Percentiles rank a stretch among this genome's conserved stretches.
These are phyloP conservation scores for Vigna trinervia DNA, from an alignment of 306 rosid genomes.

Conservation along the genomic window DNA sequence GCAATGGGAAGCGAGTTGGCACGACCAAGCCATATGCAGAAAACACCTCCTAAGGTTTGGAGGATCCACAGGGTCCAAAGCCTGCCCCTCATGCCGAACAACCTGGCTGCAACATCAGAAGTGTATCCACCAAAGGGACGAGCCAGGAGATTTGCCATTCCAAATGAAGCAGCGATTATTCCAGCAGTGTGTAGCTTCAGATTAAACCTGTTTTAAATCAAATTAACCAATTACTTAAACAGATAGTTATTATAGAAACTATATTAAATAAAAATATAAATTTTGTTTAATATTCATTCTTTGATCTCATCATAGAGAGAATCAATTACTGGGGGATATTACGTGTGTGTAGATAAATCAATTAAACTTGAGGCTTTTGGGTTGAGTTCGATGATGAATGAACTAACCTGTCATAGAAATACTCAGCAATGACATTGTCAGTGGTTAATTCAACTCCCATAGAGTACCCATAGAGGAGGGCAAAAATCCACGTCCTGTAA, in stretches of 20 bases:
- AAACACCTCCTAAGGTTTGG: slow-evolving; percentile 80
- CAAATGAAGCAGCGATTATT: slow-evolving; percentile 82
- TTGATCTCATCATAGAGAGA: neutral
- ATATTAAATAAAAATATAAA: too few relatives aligned
- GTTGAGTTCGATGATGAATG: neutral
- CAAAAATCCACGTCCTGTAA: slow-evolving; percentile 90
- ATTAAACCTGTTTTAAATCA: slow-evolving; percentile 38
- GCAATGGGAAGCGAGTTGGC: slow-evolving; percentile 74
- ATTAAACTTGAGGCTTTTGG: neutral
- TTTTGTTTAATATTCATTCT: too few relatives aligned
- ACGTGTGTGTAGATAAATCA: neutral
- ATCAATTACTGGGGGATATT: neutral
- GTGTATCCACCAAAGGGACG: slow-evolving; percentile 86
- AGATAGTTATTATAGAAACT: too few relatives aligned
- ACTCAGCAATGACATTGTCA: slow-evolving; percentile 86
- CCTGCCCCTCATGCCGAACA: slow-evolving; percentile 90
- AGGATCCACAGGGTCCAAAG: slow-evolving; percentile 83
- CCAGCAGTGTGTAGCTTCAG: slow-evolving; percentile 91
- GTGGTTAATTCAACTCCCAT: slow-evolving; percentile 94
- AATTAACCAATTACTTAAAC: neutral
- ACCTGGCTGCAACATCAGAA: slow-evolving; percentile 61
- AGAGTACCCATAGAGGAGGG: slow-evolving; percentile 86
- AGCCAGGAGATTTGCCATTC: slow-evolving; percentile 87
- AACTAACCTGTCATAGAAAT: slow-evolving; percentile 81
- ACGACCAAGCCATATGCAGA: slow-evolving; percentile 88